Evolutionary conservation across 2,329 filamentous ascomycete genomes (phyloP).

Genomic region (Aureobasidium pullulans): DNA sequence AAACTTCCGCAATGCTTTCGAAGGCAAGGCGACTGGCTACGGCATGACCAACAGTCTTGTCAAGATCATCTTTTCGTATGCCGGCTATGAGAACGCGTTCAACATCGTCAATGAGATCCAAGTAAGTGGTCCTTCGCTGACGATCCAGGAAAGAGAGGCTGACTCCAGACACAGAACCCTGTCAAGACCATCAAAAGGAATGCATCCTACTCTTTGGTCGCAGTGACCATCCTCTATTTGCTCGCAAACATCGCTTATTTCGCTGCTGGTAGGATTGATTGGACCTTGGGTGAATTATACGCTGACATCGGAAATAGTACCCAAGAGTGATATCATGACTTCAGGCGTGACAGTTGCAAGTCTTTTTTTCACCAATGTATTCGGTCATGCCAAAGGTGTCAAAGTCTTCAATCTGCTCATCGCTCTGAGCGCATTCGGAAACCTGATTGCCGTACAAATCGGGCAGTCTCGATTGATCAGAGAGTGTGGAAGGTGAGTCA

Average conservation of each 20-base stretch:
- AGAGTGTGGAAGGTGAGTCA: slow-evolving; percentile 44
- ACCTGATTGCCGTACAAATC: slow-evolving; percentile 60
- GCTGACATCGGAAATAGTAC: slow-evolving; percentile 20
- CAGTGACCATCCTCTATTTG: slow-evolving; percentile 51
- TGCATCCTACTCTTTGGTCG: slow-evolving; percentile 52
- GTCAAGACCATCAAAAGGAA: slow-evolving; percentile 55
- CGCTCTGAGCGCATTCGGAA: slow-evolving; percentile 47
- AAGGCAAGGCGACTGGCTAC: slow-evolving; percentile 40
- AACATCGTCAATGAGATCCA: slow-evolving; percentile 56
- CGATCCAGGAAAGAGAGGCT: no score
- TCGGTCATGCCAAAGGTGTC: slow-evolving; percentile 44
- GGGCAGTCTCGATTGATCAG: slow-evolving; percentile 60
- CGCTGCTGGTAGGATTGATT: slow-evolving; percentile 37
- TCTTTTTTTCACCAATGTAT: slow-evolving; percentile 51
- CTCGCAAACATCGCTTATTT: slow-evolving; percentile 50
- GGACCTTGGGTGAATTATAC: not conserved
- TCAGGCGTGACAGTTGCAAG: slow-evolving; percentile 50
- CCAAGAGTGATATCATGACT: slow-evolving; percentile 29
- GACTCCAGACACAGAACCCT: slow-evolving; percentile 38
- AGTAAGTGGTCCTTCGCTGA: slow-evolving; percentile 21
- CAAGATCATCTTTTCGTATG: slow-evolving; percentile 43
- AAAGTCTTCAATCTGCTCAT: slow-evolving; percentile 57
- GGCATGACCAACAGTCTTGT: slow-evolving; percentile 53
- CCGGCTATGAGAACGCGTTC: slow-evolving; percentile 55
- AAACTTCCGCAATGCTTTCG: slow-evolving; percentile 52